Evolutionary conservation across 441 rosid genomes (phyloP).

Genomic region (Brassica balearica): DNA sequence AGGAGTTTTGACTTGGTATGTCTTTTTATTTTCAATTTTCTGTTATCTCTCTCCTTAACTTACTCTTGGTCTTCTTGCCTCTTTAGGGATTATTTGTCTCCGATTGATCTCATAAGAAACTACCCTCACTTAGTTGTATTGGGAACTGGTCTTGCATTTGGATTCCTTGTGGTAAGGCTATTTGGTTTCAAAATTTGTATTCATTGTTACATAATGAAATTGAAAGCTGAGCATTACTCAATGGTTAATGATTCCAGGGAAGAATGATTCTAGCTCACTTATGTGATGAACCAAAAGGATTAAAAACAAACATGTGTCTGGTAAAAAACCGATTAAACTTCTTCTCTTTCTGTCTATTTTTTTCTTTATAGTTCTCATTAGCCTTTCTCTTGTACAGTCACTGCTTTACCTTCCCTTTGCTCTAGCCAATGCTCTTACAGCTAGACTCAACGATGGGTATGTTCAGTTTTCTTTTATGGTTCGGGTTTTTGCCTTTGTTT

Average conservation of each 20-base stretch:
- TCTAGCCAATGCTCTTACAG: slow-evolving; percentile 87
- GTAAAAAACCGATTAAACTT: slow-evolving; percentile 48
- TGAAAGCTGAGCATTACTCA: slow-evolving; percentile 22
- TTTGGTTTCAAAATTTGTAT: background rate
- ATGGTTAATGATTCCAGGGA: slow-evolving; percentile 62
- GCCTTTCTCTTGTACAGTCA: slow-evolving; percentile 57
- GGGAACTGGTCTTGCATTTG: slow-evolving; percentile 99
- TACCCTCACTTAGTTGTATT: slow-evolving; percentile 90
- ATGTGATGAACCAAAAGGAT: slow-evolving; percentile 97
- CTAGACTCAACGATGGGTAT: slow-evolving; percentile 86
- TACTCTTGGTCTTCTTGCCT: slow-evolving; percentile 31
- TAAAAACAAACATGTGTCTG: slow-evolving; percentile 98
- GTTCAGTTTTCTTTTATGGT: slow-evolving; percentile 23
- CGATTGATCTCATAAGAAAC: slow-evolving; percentile 68
- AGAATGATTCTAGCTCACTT: slow-evolving; percentile 97
- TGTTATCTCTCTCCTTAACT: background rate
- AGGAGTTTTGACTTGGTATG: slow-evolving; percentile 86
- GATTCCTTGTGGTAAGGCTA: slow-evolving; percentile 92
- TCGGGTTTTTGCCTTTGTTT: background rate
- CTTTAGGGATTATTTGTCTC: slow-evolving; percentile 91
- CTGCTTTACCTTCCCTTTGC: slow-evolving; percentile 92
- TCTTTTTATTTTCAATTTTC: background rate
- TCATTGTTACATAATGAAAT: background rate
- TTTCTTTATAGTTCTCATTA: background rate
- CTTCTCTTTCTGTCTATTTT: background rate